Base-by-base conservation (phyloP, 805 yeast genomes). In the Vanderwaltozyma verrucispora region DNA sequence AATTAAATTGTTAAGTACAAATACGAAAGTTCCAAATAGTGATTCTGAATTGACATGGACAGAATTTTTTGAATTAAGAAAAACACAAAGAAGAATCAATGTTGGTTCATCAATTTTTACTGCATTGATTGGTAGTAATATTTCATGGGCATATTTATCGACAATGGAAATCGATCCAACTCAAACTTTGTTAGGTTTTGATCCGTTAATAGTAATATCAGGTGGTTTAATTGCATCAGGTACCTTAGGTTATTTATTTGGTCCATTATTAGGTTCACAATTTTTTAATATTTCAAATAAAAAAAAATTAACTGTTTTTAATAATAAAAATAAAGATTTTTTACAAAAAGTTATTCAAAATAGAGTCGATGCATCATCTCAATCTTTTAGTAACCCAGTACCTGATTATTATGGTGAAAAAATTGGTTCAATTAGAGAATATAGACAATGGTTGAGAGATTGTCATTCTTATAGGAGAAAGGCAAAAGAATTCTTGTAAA, bases 321-420 rank as follows among this genome's bases (percentile, higher is more conserved):
- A 64, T 41, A 47, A 59, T 35, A 88, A 82, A 64, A 87, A 89
- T 54, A 72, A 77, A 46, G 67, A 71, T 28, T 92, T 89, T 50
- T 67, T 89, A 56, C 72, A 72, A 46, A 89, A 76, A 54, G 72
- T 92, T 45, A 75, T 73, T 49, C 68, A 68, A 40, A 81, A 86
- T 62, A 72, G 98, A 52, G 96, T 88, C 23, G 95, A 92, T 64
- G 95, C 98, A 16, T 73, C 88, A 15, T 76, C 82, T 39, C 96
- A 88, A 64, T 76, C 87, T 53, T 80, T 87, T 63, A 72, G 83
- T 38, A 92, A 89, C 62, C 97, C 97, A 12, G 94, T 92, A 33
- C 96, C 96, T n/a, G 98, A 92, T 62, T 92, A 87, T 64, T 92
- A 92, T 57, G 98, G 98, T 29, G 98, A 92, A 64, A 84, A 84